These are phyloP conservation scores for Boletus smithii DNA, from an alignment of 1,284 basidiomycete species.

Conservation along the genomic window DNA sequence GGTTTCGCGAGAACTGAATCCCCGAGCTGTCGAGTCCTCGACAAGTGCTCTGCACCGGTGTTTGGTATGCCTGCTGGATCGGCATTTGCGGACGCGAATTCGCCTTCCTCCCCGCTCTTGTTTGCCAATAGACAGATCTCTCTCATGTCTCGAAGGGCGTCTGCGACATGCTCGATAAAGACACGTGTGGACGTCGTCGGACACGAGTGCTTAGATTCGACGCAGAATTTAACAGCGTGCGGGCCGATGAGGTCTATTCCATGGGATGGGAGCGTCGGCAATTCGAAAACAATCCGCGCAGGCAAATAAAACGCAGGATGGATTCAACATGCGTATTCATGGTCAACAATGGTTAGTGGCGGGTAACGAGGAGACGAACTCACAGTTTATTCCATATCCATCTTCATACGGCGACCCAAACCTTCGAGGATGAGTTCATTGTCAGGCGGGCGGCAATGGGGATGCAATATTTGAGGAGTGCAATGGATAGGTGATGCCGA, in stretches of 20 bases:
- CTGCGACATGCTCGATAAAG: constrained; percentile 68
- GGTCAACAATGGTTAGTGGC: neutral
- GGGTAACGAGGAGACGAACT: no score
- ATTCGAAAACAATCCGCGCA: no score
- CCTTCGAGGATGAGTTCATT: constrained; percentile 31
- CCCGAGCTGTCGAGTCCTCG: neutral
- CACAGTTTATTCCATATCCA: constrained; percentile 92
- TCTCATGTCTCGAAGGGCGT: constrained; percentile 76
- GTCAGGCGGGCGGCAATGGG: constrained; percentile 2
- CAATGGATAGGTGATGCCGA: no score
- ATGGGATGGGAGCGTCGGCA: no score
- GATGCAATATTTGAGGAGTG: neutral
- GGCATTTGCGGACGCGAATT: neutral
- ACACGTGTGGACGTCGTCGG: constrained; percentile 65
- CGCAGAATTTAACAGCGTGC: constrained; percentile 86
- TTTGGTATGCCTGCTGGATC: no score
- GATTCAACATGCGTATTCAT: neutral
- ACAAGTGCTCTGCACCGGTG: no score
- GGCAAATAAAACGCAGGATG: no score
- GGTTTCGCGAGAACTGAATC: constrained; percentile 14
- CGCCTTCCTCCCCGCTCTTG: constrained; percentile 10
- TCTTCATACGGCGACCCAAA: constrained; percentile 79
- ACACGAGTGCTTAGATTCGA: constrained; percentile 85
- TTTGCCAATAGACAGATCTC: constrained; percentile 40
- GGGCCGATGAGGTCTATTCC: constrained; percentile 86